Base-by-base conservation (phyloP, 345 rosid species). In the Salix dunnii region DNA sequence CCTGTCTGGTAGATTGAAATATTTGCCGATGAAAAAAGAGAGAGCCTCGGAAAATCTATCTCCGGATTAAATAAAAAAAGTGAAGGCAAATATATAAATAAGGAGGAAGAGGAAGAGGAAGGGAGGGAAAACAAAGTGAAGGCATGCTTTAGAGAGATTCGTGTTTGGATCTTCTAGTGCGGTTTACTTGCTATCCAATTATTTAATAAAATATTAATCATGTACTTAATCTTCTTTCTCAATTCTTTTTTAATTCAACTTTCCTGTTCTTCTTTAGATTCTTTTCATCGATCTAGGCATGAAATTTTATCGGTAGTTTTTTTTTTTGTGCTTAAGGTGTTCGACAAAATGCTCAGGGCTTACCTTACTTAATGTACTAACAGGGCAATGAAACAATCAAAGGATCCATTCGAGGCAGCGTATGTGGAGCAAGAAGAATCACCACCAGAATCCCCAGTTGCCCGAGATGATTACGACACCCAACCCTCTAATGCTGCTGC, bases 351-450 rank as follows among this genome's bases (percentile, higher is more conserved):
- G 13, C 64, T 20, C 21, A 51, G 14, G 23, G 63, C 28, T 58
- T 58, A 58, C 28, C 12, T 58, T 53, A 20, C 25, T 30, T 36
- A 11, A 10, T n/a, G 25, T n/a, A 51, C 20, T 25, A 33, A 38
- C 30, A 66, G 28, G 27, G 48, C 10, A 67, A 96, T 92, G 97
- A 93, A 92, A 77, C 92, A 92, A 58, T 90, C 93, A 0, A 94
- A 92, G 85, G 99, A 92, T 79, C 98, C 97, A 0, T 94, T 96
- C 73, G 97, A 96, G 79, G 97, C 94, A 9, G 98, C 98, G 3
- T 85, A 85, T 68, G 94, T 85, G 77, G 98, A 92, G 85, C 92
- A 89, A 68, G 91, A 88, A 58, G 93, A 89, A 17, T 89, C 91
- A 10, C 90, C 97, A 0, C 90, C 94, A 2, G 89, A 88, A 27